Base-by-base conservation (phyloP, 1,284 basidiomycete species). In the Inonotus obliquus region DNA sequence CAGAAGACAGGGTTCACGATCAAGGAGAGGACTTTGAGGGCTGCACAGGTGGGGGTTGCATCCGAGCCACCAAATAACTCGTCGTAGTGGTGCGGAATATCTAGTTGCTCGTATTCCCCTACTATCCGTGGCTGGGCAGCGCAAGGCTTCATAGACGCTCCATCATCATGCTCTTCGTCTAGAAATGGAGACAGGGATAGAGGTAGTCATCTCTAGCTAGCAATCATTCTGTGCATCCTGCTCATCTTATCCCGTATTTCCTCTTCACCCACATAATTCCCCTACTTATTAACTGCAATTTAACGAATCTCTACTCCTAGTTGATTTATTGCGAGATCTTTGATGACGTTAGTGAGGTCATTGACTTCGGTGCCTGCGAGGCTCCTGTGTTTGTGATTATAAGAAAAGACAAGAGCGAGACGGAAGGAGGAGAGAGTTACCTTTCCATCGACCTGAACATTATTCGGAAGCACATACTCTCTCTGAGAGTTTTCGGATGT, bases 391-490 rank as follows among this genome's bases (percentile, higher is more conserved):
- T 38, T 21, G 47, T 21, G 45, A 19, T n/a, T n/a, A n/a, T 13
- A 21, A 37, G 19, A 44, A 11, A 21, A 62, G 49, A 38, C 54
- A 44, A 14, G 37, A 19, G 9, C n/a, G 21, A 4, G 10, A n/a
- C n/a, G 32, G n/a, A 29, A 59, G 44, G 45, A 66, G 32, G 63
- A 60, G 38, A 44, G 37, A 32, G 77, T 61, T 67, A 91, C 91
- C 91, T 85, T 73, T 99, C 96, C 95, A 99, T 98, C 38, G 94
- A 97, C 59, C 96, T 81, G 73, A 98, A 99, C 69, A 94, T 94
- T 66, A 99, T 85, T 54, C 96, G 83, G 75, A 94, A 98, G 73
- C 95, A 96, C 65, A 89, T 76, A 67, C 92, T 96, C 65, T 81
- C 83, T 54, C 86, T 82, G 27, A 83, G 79, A 4, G 94, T 94